Percentiles rank a stretch among this genome's conserved stretches.
Conservation (phyloP, 2,329 filamentous ascomycete genomes). For the Teratosphaeria zuluensis region DNA sequence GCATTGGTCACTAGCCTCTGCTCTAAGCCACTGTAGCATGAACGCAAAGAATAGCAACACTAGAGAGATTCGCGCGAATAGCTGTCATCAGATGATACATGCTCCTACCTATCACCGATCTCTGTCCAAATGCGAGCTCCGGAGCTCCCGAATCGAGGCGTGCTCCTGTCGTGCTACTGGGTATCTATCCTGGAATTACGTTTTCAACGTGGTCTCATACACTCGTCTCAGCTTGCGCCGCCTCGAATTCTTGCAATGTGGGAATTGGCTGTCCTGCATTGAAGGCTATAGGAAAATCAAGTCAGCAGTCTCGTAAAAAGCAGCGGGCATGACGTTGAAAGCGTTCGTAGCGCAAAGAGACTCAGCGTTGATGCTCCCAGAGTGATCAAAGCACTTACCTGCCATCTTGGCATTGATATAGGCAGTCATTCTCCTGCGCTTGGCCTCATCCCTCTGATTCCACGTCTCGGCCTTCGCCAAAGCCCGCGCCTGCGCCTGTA, state of each 20-base stretch:
- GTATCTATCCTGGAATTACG: not conserved
- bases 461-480: not conserved
- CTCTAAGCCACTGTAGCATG: no score
- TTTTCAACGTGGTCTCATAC: not conserved
- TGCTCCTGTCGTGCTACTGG: not conserved
- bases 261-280: not conserved
- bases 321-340: not conserved
- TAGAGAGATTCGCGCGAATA: no score
- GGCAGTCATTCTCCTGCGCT: not conserved
- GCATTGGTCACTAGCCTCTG: no score
- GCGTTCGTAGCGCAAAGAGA: not conserved
- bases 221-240: not conserved
- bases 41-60: no score
- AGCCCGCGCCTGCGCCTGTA: not conserved
- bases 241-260: conserved; percentile 7
- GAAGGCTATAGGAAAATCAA: not conserved
- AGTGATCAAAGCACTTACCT: not conserved
- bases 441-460: not conserved
- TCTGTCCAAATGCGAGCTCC: not conserved
- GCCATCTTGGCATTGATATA: not conserved
- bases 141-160: not conserved
- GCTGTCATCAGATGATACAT: no score
- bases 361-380: not conserved
- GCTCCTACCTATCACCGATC: not conserved
- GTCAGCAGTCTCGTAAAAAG: not conserved